phyloP scores from a whole-genome alignment of 768 basidiomycete genomes.

The Leccinum longicurvipes region DNA sequence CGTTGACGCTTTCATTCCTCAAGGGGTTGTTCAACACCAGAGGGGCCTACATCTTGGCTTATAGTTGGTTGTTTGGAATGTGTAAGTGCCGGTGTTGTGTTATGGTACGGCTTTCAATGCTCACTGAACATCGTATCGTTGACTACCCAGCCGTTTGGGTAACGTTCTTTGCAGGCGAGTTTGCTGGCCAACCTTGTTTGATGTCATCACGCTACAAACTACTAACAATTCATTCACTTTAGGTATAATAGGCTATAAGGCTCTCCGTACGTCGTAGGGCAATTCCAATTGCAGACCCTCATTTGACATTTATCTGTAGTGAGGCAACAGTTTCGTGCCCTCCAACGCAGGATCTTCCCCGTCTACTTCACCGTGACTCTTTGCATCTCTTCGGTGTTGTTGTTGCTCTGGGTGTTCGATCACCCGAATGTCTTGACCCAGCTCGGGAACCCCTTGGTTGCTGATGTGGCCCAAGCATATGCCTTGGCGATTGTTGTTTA shows the following conservation, averaged over 20 bases:
- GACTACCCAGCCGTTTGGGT: slow-evolving; percentile 48
- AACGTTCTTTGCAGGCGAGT: slow-evolving; percentile 59
- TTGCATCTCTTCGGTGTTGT: slow-evolving; percentile 48
- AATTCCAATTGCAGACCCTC: background rate
- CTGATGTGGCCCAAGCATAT: slow-evolving; percentile 67
- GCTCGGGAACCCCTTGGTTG: slow-evolving; percentile 43
- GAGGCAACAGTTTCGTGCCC: slow-evolving; percentile 65
- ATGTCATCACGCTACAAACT: background rate
- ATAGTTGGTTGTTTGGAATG: slow-evolving; percentile 67
- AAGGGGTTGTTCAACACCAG: background rate
- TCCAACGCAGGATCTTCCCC: slow-evolving; percentile 75
- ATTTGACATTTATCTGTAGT: too few relatives aligned
- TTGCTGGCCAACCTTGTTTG: background rate
- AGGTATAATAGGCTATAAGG: slow-evolving; percentile 60
- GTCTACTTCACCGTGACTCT: slow-evolving; percentile 68
- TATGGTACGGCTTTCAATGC: background rate
- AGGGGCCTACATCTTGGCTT: slow-evolving; percentile 49
- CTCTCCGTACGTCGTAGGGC: slow-evolving; percentile 45
- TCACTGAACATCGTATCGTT: background rate
- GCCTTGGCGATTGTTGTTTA: slow-evolving; percentile 42
- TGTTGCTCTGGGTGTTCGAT: slow-evolving; percentile 54
- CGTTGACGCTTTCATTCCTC: background rate
- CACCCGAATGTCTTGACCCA: slow-evolving; percentile 55
- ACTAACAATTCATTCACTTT: background rate
- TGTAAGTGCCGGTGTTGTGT: slow-evolving; percentile 40